Conservation (phyloP, 2,329 filamentous ascomycete genomes). For the Botryotinia calthae region DNA sequence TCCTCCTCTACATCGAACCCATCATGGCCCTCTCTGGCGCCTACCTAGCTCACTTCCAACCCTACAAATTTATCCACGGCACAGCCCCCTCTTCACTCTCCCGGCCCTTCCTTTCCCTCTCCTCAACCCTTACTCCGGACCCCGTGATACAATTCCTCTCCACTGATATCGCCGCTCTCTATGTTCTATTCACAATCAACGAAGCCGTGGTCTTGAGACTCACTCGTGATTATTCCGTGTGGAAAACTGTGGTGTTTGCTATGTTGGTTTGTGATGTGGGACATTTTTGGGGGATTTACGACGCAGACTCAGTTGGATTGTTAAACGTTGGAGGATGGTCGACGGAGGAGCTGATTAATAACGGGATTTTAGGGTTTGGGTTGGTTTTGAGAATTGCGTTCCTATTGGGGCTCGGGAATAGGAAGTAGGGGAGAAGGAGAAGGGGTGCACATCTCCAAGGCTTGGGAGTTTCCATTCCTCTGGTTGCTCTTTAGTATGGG, state of each 20-base stretch:
- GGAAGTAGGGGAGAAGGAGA: not conserved
- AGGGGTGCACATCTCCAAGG: not conserved
- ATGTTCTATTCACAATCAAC: not conserved
- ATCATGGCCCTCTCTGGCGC: not conserved
- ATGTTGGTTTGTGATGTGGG: not conserved
- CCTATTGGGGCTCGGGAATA: not conserved
- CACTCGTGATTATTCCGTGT: not conserved
- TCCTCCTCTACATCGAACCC: conserved; percentile 4
- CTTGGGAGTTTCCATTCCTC: not conserved
- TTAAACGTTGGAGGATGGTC: not conserved
- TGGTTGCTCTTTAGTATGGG: too few relatives aligned
- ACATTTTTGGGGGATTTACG: not conserved
- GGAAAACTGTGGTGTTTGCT: not conserved
- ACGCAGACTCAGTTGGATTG: not conserved
- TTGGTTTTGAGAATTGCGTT: not conserved
- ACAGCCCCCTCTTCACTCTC: not conserved
- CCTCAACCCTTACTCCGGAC: not conserved
- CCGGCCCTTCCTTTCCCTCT: not conserved
- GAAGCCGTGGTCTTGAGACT: not conserved
- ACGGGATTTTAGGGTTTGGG: not conserved
- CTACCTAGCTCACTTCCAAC: not conserved
- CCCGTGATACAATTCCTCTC: not conserved
- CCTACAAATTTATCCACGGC: not conserved
- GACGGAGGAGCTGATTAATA: not conserved
- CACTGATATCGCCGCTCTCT: not conserved